Evolutionary conservation across 371 early-diverging fungal species (phyloP).

Genomic region (Umbelopsis sp.): DNA sequence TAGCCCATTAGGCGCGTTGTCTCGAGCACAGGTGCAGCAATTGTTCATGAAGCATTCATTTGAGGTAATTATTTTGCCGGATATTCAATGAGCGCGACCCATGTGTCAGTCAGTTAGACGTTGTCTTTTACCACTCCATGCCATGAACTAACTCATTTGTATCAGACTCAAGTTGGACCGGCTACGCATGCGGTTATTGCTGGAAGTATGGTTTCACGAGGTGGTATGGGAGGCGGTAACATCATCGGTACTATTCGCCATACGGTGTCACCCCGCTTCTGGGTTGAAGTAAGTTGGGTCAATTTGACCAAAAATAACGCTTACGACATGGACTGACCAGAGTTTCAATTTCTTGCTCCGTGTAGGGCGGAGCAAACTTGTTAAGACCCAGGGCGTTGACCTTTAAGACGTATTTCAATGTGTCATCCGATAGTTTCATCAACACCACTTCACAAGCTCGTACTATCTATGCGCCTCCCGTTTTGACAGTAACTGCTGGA

Average conservation of each 20-base stretch:
- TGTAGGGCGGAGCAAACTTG: slow-evolving; percentile 57
- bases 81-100: too few species aligned
- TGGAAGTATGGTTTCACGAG: slow-evolving; percentile 72
- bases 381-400: slow-evolving; percentile 60
- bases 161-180: slow-evolving; percentile 71
- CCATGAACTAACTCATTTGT: not conserved
- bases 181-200: slow-evolving; percentile 66
- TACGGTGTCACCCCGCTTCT: slow-evolving; percentile 70
- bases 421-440: slow-evolving; percentile 71
- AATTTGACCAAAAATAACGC: too few species aligned
- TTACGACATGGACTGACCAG: too few species aligned
- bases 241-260: slow-evolving; percentile 75
- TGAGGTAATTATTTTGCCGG: slow-evolving; percentile 55
- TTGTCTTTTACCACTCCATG: too few species aligned
- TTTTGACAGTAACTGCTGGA: slow-evolving; percentile 66
- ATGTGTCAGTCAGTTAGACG: too few species aligned
- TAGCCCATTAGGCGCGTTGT: slow-evolving; percentile 34
- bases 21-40: slow-evolving; percentile 66
- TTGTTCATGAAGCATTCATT: slow-evolving; percentile 85
- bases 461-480: slow-evolving; percentile 67
- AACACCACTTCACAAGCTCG: slow-evolving; percentile 59
- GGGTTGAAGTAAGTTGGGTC: slow-evolving; percentile 59
- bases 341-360: too few species aligned
- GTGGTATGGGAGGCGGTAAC: slow-evolving; percentile 81
- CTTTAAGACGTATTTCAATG: slow-evolving; percentile 72